Base-by-base conservation (phyloP, 805 yeast genomes). In the Cyberlindnera nakhonratchasimensis region DNA sequence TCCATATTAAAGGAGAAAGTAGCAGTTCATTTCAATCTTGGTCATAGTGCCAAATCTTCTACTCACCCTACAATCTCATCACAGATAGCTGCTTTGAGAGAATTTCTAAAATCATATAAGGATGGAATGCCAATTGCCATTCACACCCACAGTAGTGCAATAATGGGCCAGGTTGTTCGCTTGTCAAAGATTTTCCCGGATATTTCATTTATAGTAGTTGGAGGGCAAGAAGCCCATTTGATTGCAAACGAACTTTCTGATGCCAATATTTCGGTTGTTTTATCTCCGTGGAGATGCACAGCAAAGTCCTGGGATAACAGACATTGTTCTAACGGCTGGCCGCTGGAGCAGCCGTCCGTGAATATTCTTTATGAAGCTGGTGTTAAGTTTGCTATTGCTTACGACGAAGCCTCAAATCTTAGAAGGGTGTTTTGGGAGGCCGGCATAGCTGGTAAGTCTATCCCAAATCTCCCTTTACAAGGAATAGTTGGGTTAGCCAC, bases 261-360 rank as follows among this genome's bases (percentile, higher is more conserved):
- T 3, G 30, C 34, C 14, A 29, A 35, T 13, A 24, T 40, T 20
- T 16, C 39, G 11, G 34, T 40, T 25, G 20, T 40, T 5, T 29
- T 40, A 7, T 34, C 43, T 6, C 43, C 43, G 5, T 40, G 43
- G 43, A 22, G 39, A 12, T 40, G 43, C 19, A 40, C 43, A 8
- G 43, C 43, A 14, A 40, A 40, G 34, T 40, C 35, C 34, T 40
- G 43, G 43, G 43, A 35, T 8, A 40, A 40, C 22, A 35, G 43
- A 34, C 39, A 34, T 16, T 40, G 43, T 25, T 40, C 43, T 12
- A 29, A 24, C 19, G 39, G 36, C 29, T 34, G 39, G 43, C 43
- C 43, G 4, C 19, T 40, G 21, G 39, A 34, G 32, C 34, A 39
- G 20, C 39, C 43, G 8, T 40, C 43, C 3, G 43, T 40, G 10